Conservation (phyloP, 2,329 filamentous ascomycete genomes). For the Hansfordia pulvinata region DNA sequence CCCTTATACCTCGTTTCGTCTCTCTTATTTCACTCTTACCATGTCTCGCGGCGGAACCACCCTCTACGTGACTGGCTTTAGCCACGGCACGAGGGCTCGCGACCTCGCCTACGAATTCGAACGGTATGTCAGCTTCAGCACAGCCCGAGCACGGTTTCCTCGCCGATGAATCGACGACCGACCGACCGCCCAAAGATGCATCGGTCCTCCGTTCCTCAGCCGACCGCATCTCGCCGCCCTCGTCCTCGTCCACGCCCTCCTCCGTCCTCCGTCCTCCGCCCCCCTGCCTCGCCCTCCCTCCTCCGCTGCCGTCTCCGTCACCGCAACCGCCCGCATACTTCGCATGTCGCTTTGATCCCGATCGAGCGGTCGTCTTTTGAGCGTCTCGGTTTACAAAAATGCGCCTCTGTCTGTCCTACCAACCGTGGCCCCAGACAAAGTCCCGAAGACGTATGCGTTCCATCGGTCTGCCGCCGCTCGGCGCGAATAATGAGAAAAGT, state of each 20-base stretch:
- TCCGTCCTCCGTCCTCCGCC: constrained; percentile 10
- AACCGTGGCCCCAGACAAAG: constrained; percentile 17
- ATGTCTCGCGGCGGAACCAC: constrained; percentile 94
- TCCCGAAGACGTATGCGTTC: no score
- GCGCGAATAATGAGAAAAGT: constrained; percentile 14
- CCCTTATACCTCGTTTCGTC: no score
- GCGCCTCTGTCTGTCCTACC: constrained; percentile 23
- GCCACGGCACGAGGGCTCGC: constrained; percentile 94
- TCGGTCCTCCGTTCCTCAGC: constrained; percentile 28
- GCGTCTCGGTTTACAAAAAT: constrained; percentile 18
- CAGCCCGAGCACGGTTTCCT: no score
- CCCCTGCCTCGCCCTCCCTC: constrained; percentile 8
- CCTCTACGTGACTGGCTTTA: constrained; percentile 97
- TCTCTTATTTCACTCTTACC: constrained; percentile 1
- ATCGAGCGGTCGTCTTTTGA: constrained; percentile 31
- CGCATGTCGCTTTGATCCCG: constrained; percentile 21
- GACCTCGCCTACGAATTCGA: constrained; percentile 99
- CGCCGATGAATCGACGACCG: constrained; percentile 32
- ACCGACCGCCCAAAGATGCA: constrained; percentile 21
- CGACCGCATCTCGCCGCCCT: constrained; percentile 25
- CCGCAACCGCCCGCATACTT: constrained; percentile 7
- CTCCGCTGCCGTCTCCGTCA: constrained; percentile 3
- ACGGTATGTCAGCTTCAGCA: constrained; percentile 92
- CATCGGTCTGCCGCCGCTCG: no score
- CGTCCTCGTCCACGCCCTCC: constrained; percentile 18